These are phyloP conservation scores for Cyberlindnera maritima DNA, from an alignment of 805 yeast genomes.

Conservation along the genomic window DNA sequence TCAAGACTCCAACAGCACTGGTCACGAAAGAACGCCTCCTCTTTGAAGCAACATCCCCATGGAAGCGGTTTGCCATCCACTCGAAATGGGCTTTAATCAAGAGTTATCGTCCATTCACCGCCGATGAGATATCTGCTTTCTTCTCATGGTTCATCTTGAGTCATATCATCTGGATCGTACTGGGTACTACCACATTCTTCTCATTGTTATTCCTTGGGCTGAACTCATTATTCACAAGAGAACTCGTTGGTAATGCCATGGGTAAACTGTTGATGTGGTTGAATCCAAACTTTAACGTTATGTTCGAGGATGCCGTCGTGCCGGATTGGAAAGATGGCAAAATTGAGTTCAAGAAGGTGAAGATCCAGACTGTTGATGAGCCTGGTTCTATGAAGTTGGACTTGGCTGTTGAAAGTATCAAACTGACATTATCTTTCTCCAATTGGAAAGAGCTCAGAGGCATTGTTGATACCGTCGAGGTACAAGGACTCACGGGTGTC, in stretches of 20 bases:
- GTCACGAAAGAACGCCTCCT: constrained; percentile 19
- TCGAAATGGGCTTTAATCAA: constrained; percentile 77
- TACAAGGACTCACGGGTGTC: constrained; percentile 81
- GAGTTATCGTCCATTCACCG: constrained; percentile 79
- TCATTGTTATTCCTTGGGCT: constrained; percentile 68
- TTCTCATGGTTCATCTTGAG: constrained; percentile 90
- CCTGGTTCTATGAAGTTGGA: constrained; percentile 72
- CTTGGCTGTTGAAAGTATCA: constrained; percentile 74
- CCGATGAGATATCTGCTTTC: constrained; percentile 83
- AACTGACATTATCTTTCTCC: constrained; percentile 71
- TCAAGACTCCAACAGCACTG: constrained; percentile 6
- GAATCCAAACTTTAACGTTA: constrained; percentile 74
- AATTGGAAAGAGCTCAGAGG: constrained; percentile 91
- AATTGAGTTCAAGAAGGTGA: constrained; percentile 75
- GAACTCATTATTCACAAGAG: constrained; percentile 85
- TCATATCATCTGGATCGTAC: constrained; percentile 69
- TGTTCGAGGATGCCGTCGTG: constrained; percentile 85
- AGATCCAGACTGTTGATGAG: constrained; percentile 59
- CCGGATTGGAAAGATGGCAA: constrained; percentile 91
- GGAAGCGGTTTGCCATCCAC: constrained; percentile 46
- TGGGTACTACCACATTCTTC: constrained; percentile 90
- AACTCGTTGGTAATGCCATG: constrained; percentile 73
- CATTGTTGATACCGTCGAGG: constrained; percentile 70
- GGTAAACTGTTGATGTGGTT: constrained; percentile 72
- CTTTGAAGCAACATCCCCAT: constrained; percentile 21